A percentile compares a stretch with the other conserved stretches of the same genome.
Conservation (phyloP, 176 grass and related monocot species). For the Hsuehochloa calcarea region DNA sequence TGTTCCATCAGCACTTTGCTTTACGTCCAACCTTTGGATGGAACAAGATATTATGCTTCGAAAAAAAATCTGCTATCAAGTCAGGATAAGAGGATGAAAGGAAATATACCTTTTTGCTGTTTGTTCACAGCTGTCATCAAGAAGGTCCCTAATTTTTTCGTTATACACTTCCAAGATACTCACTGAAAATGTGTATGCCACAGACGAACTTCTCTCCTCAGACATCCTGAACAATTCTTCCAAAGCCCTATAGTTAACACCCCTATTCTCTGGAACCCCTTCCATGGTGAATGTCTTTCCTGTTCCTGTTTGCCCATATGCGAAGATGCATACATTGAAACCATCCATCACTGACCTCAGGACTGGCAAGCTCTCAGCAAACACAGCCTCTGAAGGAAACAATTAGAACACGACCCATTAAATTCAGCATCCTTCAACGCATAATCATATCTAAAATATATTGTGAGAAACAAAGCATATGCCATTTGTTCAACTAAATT, state of each 20-base stretch:
- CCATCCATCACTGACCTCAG: conserved; percentile 86
- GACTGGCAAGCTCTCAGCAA: conserved; percentile 70
- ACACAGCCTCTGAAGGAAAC: conserved; percentile 60
- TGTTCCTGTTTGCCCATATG: conserved; percentile 91
- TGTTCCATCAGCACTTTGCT: conserved; percentile 73
- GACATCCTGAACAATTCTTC: conserved; percentile 81
- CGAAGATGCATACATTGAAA: conserved; percentile 97
- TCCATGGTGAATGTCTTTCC: conserved; percentile 99
- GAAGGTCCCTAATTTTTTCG: conserved; percentile 88
- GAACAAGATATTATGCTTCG: conserved; percentile 26
- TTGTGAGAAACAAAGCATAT: not conserved
- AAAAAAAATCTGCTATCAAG: not conserved
- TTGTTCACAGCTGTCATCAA: conserved; percentile 57
- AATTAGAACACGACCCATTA: conserved; percentile 28
- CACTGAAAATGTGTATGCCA: conserved; percentile 64
- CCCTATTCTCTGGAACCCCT: conserved; percentile 76
- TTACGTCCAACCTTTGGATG: conserved; percentile 79
- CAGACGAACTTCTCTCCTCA: conserved; percentile 37
- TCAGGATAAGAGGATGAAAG: conserved; percentile 12
- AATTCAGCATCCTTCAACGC: not conserved
- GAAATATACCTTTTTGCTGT: conserved; percentile 54
- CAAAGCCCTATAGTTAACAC: conserved; percentile 91
- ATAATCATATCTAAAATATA: not conserved
- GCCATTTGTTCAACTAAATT: not conserved
- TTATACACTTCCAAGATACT: conserved; percentile 98